Conservation (phyloP, 2,329 filamentous ascomycete species). For the Venturia carpophila region DNA sequence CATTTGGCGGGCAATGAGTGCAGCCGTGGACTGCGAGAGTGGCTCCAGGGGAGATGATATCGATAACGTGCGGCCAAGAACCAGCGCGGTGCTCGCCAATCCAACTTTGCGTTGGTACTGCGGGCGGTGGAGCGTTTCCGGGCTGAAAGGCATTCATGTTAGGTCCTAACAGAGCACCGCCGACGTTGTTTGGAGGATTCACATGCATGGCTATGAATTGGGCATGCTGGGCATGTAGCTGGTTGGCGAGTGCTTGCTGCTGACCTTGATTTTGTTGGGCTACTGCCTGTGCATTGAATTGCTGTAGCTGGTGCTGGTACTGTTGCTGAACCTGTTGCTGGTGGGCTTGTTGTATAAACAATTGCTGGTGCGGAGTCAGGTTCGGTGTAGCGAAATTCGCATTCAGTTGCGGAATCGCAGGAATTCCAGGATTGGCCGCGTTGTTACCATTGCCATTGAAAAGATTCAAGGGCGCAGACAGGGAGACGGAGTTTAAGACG, state of each 20-base stretch:
- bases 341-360: conserved; percentile 25
- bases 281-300: conserved; percentile 28
- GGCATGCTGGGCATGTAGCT: not conserved
- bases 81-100: conserved; percentile 13
- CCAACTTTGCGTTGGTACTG: not conserved
- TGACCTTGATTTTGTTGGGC: conserved; percentile 7
- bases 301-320: conserved; percentile 28
- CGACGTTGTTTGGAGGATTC: not conserved
- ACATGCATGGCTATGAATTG: not conserved
- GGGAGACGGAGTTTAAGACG: conserved; percentile 56
- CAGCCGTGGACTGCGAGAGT: conserved; percentile 11
- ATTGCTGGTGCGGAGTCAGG: conserved; percentile 8
- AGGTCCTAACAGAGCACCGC: not conserved
- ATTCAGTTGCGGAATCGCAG: conserved; percentile 6
- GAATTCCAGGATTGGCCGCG: not conserved
- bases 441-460: conserved; percentile 10
- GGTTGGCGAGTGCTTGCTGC: not conserved
- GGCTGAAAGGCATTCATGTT: not conserved
- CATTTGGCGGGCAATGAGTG: conserved; percentile 6
- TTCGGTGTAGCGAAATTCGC: not conserved
- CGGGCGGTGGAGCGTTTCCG: not conserved
- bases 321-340: conserved; percentile 26
- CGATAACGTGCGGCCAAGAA: conserved; percentile 18
- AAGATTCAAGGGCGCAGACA: conserved; percentile 28
- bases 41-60: conserved; percentile 18